Percentiles rank a stretch among this genome's conserved stretches.
These are phyloP conservation scores for Brassica rapa DNA, from an alignment of 345 rosid species.

Conservation along the genomic window DNA sequence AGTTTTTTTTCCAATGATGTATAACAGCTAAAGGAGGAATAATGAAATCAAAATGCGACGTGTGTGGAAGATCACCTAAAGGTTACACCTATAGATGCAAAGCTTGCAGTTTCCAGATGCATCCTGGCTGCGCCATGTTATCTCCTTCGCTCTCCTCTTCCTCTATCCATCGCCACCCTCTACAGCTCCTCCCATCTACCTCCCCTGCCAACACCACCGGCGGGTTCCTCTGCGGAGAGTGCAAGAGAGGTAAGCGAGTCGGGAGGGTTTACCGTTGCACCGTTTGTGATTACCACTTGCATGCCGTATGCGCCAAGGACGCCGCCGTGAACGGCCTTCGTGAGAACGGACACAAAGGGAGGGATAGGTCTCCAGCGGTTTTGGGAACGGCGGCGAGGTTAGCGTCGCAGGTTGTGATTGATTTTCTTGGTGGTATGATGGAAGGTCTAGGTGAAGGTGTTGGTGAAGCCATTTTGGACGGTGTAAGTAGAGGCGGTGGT, in stretches of 20 bases:
- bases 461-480: slow-evolving; percentile 61
- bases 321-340: slow-evolving; percentile 69
- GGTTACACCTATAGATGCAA: slow-evolving; percentile 73
- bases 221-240: slow-evolving; percentile 57
- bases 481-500: slow-evolving; percentile 49
- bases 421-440: slow-evolving; percentile 66
- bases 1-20: not conserved
- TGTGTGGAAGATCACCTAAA: slow-evolving; percentile 63
- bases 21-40: slow-evolving; percentile 63
- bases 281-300: slow-evolving; percentile 71
- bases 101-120: slow-evolving; percentile 73
- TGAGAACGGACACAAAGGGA: slow-evolving; percentile 52
- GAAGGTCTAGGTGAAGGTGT: slow-evolving; percentile 86
- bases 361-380: slow-evolving; percentile 52
- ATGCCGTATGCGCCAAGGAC: slow-evolving; percentile 76
- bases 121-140: slow-evolving; percentile 84
- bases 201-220: slow-evolving; percentile 8
- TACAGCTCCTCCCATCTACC: slow-evolving; percentile 48
- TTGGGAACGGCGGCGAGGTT: slow-evolving; percentile 59
- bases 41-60: slow-evolving; percentile 66
- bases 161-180: slow-evolving; percentile 61
- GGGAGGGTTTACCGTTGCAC: slow-evolving; percentile 77
- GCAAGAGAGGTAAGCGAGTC: slow-evolving; percentile 56
- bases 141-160: slow-evolving; percentile 51
- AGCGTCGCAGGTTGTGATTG: slow-evolving; percentile 65